A percentile compares a stretch with the other conserved stretches of the same genome.
These are phyloP conservation scores for Lentinula sp. DNA, from an alignment of 768 basidiomycete species.

Conservation along the genomic window DNA sequence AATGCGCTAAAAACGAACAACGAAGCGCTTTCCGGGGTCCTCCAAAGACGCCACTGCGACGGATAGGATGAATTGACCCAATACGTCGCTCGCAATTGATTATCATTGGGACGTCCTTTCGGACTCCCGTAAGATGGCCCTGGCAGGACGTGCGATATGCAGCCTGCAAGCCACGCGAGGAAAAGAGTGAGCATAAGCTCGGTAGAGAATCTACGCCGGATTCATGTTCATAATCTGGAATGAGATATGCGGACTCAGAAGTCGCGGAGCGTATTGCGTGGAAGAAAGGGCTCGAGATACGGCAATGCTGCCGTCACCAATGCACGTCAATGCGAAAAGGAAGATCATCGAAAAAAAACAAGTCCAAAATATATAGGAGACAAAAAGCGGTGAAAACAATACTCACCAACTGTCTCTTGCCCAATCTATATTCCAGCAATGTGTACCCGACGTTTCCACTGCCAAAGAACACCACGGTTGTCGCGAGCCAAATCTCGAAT, in stretches of 20 bases:
- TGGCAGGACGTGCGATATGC: not conserved
- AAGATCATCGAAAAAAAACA: not conserved
- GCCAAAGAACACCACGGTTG: conserved; percentile 44
- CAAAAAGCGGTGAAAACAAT: conserved; percentile 2
- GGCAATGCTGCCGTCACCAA: too few species aligned
- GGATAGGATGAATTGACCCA: not conserved
- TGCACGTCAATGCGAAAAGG: too few species aligned
- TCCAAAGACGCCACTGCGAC: not conserved
- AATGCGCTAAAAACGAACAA: not conserved
- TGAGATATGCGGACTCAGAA: not conserved
- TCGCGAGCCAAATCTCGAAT: conserved; percentile 52
- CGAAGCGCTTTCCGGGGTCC: not conserved
- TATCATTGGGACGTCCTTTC: too few species aligned
- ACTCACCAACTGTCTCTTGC: conserved; percentile 20
- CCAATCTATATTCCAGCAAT: conserved; percentile 43
- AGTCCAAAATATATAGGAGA: not conserved
- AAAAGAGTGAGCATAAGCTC: too few species aligned
- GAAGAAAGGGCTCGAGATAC: not conserved
- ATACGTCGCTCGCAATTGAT: not conserved
- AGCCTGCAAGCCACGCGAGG: too few species aligned
- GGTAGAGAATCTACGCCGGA: too few species aligned
- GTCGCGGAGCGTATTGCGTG: not conserved
- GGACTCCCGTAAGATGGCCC: not conserved
- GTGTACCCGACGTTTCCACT: conserved; percentile 43
- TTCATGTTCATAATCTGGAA: not conserved